Percentiles rank a stretch among this genome's conserved stretches.
Evolutionary conservation across 768 basidiomycete species (phyloP).

Genomic region (Boletus sp.): DNA sequence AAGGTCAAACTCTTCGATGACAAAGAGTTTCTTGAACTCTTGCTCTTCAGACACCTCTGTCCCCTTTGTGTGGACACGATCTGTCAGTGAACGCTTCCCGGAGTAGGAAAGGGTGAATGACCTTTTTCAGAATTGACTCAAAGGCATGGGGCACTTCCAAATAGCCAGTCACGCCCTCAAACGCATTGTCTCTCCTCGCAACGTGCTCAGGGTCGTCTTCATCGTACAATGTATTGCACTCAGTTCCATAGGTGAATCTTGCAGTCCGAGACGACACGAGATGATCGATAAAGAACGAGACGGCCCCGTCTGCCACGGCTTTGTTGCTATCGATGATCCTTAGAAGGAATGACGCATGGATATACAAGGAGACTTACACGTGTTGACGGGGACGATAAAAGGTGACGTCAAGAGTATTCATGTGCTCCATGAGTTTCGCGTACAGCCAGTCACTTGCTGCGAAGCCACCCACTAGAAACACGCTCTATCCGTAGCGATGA

Average conservation of each 20-base stretch:
- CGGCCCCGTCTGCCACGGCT: slow-evolving; percentile 16
- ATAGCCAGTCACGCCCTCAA: slow-evolving; percentile 9
- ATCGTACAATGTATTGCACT: slow-evolving; percentile 12
- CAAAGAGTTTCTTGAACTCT: slow-evolving; percentile 15
- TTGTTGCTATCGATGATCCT: slow-evolving; percentile 6
- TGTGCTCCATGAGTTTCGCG: slow-evolving; percentile 10
- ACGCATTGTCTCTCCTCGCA: slow-evolving; percentile 1
- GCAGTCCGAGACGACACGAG: slow-evolving; percentile 11
- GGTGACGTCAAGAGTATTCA: slow-evolving; percentile 5
- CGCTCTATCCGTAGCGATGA: slow-evolving; percentile 1
- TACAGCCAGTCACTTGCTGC: slow-evolving; percentile 15
- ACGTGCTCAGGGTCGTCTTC: slow-evolving; percentile 10
- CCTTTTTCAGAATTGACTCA: slow-evolving; percentile 12
- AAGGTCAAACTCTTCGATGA: slow-evolving; percentile 14
- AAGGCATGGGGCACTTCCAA: slow-evolving; percentile 10
- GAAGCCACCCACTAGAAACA: slow-evolving; percentile 15
- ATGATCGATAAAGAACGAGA: slow-evolving; percentile 11
- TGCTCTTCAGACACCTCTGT: slow-evolving; percentile 13
- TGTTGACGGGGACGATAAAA: slow-evolving; percentile 14
- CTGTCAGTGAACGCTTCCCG: background rate
- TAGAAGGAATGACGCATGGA: too few relatives aligned
- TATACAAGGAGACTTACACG: slow-evolving; percentile 6
- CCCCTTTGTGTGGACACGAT: background rate
- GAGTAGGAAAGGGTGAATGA: background rate
- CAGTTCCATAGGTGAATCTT: slow-evolving; percentile 13